Percentiles rank a stretch among this genome's conserved stretches.
These are phyloP conservation scores for Rhizopus microsporus DNA, from an alignment of 371 early-diverging fungal genomes.

Conservation along the genomic window DNA sequence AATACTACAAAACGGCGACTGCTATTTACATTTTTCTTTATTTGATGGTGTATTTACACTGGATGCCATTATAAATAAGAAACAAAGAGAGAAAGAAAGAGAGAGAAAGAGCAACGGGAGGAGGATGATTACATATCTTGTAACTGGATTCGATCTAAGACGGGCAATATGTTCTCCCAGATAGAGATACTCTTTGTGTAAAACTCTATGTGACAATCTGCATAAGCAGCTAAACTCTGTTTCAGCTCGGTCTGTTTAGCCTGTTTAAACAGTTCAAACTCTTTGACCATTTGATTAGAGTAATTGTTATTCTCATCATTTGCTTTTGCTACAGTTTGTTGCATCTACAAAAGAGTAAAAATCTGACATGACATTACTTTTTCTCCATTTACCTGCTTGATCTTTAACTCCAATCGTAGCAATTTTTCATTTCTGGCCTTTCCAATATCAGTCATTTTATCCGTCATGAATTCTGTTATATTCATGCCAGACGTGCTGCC, in stretches of 20 bases:
- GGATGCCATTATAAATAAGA: not conserved
- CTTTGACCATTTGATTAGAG: slow-evolving; percentile 77
- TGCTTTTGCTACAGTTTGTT: slow-evolving; percentile 75
- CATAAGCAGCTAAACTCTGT: slow-evolving; percentile 70
- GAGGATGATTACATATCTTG: slow-evolving; percentile 15
- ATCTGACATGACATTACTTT: not conserved
- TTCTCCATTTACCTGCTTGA: slow-evolving; percentile 62
- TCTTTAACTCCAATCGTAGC: slow-evolving; percentile 65
- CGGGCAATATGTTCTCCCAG: slow-evolving; percentile 48
- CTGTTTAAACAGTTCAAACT: slow-evolving; percentile 78
- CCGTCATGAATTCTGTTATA: slow-evolving; percentile 76
- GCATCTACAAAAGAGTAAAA: slow-evolving; percentile 52
- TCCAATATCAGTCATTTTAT: slow-evolving; percentile 82
- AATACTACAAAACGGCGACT: not conserved
- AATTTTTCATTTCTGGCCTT: slow-evolving; percentile 72
- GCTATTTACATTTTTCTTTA: slow-evolving; percentile 1
- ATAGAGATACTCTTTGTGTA: slow-evolving; percentile 63
- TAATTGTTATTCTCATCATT: slow-evolving; percentile 71
- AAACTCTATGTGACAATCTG: slow-evolving; percentile 81
- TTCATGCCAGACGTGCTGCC: slow-evolving; percentile 56
- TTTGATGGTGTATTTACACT: not conserved
- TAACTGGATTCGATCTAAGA: slow-evolving; percentile 32
- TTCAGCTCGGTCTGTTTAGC: slow-evolving; percentile 82
- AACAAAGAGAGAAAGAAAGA: slow-evolving; percentile 6
- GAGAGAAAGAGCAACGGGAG: not conserved